phyloP scores from a whole-genome alignment of 441 rosid genomes.

The Pelargonium myrrhifolium region DNA sequence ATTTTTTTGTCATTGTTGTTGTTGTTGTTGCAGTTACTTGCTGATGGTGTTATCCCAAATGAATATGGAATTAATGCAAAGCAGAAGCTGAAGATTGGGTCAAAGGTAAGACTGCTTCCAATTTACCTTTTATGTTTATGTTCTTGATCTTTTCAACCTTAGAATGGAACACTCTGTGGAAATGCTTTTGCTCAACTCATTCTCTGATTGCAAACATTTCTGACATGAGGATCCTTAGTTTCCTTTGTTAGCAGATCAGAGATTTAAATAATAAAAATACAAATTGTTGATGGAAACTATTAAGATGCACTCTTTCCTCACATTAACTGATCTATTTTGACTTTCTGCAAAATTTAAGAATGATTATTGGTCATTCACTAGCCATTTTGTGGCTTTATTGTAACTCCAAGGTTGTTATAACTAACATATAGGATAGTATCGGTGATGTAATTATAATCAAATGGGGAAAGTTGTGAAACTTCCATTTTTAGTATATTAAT shows the following conservation, averaged over 20 bases:
- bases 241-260: neutral
- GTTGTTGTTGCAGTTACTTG: constrained; percentile 65
- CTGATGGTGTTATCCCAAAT: constrained; percentile 99
- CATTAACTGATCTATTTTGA: too few relatives aligned
- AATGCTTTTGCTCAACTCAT: neutral
- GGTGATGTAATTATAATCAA: too few relatives aligned
- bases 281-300: too few relatives aligned
- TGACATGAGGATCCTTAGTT: constrained; percentile 2
- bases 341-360: too few relatives aligned
- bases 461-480: too few relatives aligned
- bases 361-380: too few relatives aligned
- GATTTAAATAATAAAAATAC: neutral
- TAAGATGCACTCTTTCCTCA: too few relatives aligned
- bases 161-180: constrained; percentile 6
- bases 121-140: neutral
- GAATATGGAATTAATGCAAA: constrained; percentile 98
- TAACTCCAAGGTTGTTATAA: too few relatives aligned
- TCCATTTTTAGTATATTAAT: too few relatives aligned
- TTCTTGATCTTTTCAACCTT: neutral
- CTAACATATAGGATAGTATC: too few relatives aligned
- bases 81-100: constrained; percentile 96
- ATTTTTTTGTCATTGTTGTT: constrained; percentile 16
- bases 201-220: neutral
- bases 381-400: too few relatives aligned
- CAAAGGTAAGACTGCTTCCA: constrained; percentile 49